Conservation (phyloP, 345 rosid genomes). For the Salix brachista region DNA sequence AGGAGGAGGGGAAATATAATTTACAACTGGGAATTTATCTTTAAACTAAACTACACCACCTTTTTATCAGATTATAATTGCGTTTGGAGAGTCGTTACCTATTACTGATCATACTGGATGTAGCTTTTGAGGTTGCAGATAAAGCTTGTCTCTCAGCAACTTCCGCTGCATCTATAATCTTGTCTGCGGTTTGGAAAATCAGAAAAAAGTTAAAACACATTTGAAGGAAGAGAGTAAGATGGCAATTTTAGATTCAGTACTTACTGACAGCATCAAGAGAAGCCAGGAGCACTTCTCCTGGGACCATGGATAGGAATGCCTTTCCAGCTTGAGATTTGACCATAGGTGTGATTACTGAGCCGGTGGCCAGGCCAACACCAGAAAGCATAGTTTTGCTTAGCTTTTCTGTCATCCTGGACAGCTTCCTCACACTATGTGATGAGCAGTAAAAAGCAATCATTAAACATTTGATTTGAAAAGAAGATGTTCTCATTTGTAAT, state of each 20-base stretch:
- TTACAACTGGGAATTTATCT: neutral
- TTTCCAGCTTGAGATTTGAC: conserved; percentile 72
- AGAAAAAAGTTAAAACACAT: no score
- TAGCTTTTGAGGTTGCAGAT: conserved; percentile 64
- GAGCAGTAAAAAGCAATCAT: conserved; percentile 1
- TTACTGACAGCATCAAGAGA: conserved; percentile 88
- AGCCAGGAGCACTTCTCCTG: conserved; percentile 82
- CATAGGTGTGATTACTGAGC: conserved; percentile 65
- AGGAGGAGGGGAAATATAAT: no score
- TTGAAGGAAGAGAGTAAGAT: neutral
- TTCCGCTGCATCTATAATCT: conserved; percentile 78
- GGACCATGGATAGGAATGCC: conserved; percentile 66
- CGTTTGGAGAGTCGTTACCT: conserved; percentile 30
- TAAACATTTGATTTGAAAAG: conserved; percentile 6
- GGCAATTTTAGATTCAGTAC: conserved; percentile 16
- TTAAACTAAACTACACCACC: no score
- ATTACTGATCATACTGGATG: conserved; percentile 55
- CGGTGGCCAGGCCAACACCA: conserved; percentile 58
- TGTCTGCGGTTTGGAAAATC: conserved; percentile 37
- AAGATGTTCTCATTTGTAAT: neutral
- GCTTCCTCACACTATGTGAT: conserved; percentile 52
- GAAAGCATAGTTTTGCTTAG: conserved; percentile 72
- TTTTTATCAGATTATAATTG: neutral
- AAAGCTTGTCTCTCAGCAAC: conserved; percentile 78
- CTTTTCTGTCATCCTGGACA: conserved; percentile 76